Evolutionary conservation across 129 eudicot species (phyloP).

Genomic region (Solidago caesia): DNA sequence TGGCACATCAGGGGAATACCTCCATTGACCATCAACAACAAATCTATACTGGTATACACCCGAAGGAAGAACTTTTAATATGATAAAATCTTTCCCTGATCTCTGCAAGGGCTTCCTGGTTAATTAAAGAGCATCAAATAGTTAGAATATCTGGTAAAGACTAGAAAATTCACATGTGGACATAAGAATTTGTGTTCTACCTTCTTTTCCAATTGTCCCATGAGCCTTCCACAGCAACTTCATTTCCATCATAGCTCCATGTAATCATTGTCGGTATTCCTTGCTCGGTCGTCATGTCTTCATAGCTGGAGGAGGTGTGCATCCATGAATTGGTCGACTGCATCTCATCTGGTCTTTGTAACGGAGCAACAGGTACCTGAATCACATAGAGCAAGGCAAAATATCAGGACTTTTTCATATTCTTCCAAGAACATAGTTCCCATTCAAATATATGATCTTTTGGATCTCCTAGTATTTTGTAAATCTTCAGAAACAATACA

Average conservation of each 20-base stretch:
- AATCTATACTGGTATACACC: slow-evolving; percentile 96
- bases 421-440: neutral
- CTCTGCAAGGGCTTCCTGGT: slow-evolving; percentile 82
- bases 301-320: slow-evolving; percentile 63
- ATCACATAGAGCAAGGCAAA: slow-evolving; percentile 17
- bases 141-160: neutral
- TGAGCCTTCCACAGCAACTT: slow-evolving; percentile 92
- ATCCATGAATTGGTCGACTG: slow-evolving; percentile 85
- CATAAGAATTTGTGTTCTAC: slow-evolving; percentile 26
- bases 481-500: neutral
- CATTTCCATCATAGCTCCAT: slow-evolving; percentile 91
- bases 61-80: slow-evolving; percentile 93
- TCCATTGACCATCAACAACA: slow-evolving; percentile 90
- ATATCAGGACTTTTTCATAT: slow-evolving; percentile 16
- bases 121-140: slow-evolving; percentile 14
- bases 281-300: slow-evolving; percentile 61
- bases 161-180: neutral
- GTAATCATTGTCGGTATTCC: slow-evolving; percentile 95
- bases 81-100: slow-evolving; percentile 95
- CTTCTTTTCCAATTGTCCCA: slow-evolving; percentile 99
- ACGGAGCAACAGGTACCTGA: slow-evolving; percentile 87
- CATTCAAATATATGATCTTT: slow-evolving; percentile 10
- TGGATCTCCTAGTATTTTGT: slow-evolving; percentile 1
- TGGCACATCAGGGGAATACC: slow-evolving; percentile 84
- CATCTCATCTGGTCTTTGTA: slow-evolving; percentile 95